phyloP scores from a whole-genome alignment of 257 asterid genomes.

The Solanum piurae region DNA sequence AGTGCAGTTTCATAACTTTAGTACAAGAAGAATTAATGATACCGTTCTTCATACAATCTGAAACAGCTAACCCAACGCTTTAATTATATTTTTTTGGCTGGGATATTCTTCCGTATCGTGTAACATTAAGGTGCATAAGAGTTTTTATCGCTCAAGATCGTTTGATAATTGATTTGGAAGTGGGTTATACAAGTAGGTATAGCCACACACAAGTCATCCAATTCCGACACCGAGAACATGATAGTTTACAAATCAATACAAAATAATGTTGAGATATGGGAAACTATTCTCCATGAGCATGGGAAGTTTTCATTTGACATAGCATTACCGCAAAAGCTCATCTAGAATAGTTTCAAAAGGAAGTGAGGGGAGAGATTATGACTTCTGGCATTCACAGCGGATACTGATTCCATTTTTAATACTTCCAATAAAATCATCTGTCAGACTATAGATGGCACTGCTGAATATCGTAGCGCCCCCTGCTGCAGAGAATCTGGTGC shows the following conservation, averaged over 20 bases:
- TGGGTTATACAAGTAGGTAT: background rate
- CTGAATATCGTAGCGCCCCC: constrained; percentile 51
- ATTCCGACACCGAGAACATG: background rate
- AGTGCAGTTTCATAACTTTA: background rate
- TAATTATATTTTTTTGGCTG: background rate
- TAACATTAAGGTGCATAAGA: background rate
- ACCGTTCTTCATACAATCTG: background rate
- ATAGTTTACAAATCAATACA: background rate
- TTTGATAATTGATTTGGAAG: background rate
- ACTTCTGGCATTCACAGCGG: background rate
- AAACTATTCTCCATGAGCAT: background rate
- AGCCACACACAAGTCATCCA: background rate
- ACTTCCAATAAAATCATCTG: background rate
- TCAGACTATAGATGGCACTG: background rate
- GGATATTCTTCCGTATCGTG: background rate
- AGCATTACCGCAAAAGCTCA: background rate
- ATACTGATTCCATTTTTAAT: background rate
- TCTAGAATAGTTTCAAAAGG: background rate
- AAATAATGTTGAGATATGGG: background rate
- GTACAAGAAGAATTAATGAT: background rate
- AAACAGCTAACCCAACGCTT: background rate
- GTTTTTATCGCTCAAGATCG: background rate
- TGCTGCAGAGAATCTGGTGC: constrained; percentile 31
- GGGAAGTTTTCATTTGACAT: background rate
- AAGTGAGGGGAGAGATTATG: background rate